These are phyloP conservation scores for Claviceps pazoutovae DNA, from an alignment of 2,329 filamentous ascomycete genomes.

Conservation along the genomic window DNA sequence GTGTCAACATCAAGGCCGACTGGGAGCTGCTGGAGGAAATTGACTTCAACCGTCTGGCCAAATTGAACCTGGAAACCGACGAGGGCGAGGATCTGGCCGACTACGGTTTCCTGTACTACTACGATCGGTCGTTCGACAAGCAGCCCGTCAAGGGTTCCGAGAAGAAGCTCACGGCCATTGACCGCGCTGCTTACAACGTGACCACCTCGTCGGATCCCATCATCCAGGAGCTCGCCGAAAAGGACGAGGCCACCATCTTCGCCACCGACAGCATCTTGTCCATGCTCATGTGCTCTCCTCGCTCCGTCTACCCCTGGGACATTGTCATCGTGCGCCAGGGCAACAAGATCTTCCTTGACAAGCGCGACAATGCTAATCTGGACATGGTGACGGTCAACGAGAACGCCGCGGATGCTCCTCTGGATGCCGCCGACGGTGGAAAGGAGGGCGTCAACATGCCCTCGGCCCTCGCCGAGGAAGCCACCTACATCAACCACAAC, in stretches of 20 bases:
- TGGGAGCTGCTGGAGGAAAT: conserved; percentile 97
- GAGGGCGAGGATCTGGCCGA: conserved; percentile 90
- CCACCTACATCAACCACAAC: conserved; percentile 99
- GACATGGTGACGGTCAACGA: conserved; percentile 99
- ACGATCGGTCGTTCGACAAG: conserved; percentile 93
- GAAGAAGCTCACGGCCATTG: conserved; percentile 74
- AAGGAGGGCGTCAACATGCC: conserved; percentile 94
- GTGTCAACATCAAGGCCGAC: conserved; percentile 89
- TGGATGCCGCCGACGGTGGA: conserved; percentile 82
- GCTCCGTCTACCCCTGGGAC: conserved; percentile 97
- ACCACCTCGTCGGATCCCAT: conserved; percentile 92
- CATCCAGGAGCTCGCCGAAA: conserved; percentile 92
- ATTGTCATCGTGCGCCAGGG: conserved; percentile 85
- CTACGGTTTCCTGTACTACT: conserved; percentile 97
- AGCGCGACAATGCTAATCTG: conserved; percentile 85
- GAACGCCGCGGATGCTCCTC: conserved; percentile 87
- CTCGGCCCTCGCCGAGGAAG: conserved; percentile 83
- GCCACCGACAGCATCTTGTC: conserved; percentile 94
- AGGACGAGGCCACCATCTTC: conserved; percentile 91
- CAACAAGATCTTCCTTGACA: conserved; percentile 97
- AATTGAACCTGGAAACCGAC: conserved; percentile 89
- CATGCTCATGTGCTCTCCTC: conserved; percentile 97
- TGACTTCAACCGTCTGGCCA: conserved; percentile 87
- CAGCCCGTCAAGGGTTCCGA: conserved; percentile 77
- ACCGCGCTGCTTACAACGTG: conserved; percentile 95